Evolutionary conservation across 139 green algal species (phyloP), one percentile per base, ranked within the genome.

Genomic region (Chara braunii): DNA sequence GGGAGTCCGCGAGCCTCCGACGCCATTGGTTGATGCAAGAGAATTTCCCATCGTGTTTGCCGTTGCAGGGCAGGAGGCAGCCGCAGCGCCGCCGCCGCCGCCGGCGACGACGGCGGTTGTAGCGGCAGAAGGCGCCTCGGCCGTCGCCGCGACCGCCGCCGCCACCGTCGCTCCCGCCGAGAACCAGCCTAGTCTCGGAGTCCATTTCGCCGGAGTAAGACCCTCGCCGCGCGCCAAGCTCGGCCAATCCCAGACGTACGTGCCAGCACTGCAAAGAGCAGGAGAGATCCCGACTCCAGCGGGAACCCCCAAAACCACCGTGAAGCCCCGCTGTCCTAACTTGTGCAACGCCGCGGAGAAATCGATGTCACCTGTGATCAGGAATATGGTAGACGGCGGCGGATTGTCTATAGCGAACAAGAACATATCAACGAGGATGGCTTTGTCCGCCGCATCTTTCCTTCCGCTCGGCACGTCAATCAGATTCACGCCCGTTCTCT

Each of bases 401-500:
- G 58, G 58, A 45, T 75, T 62, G 48, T 75, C 67, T 2, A 75
- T 30, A 2, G 55, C 67, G 42, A 75, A 75, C 18, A 72, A 24
- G 60, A 72, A 75, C 12, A 75, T n/a, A 45, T 75, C 67, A 8
- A 62, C 50, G 12, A 77, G 43, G 26, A 77, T 77, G 11, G 68
- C 68, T 33, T 77, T 77, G 58, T 77, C 68, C 3, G 68, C 34
- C 22, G 68, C 68, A 14, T 77, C 68, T 35, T 72, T 77, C 1
- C 44, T 35, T 12, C 68, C 60, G 18, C 9, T 64, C 2, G 58
- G 68, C 43, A 77, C 58, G 43, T 77, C 68, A 3, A 71, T 12
- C 1, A 77, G 68, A 28, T 3, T 61, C 3, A 72, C 57, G 42
- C 68, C 68, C 30, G 68, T 72, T 53, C 44, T 29, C 43, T 77